Conservation (phyloP, 1,284 basidiomycete species). For the Uromyces viciae-fabae region DNA sequence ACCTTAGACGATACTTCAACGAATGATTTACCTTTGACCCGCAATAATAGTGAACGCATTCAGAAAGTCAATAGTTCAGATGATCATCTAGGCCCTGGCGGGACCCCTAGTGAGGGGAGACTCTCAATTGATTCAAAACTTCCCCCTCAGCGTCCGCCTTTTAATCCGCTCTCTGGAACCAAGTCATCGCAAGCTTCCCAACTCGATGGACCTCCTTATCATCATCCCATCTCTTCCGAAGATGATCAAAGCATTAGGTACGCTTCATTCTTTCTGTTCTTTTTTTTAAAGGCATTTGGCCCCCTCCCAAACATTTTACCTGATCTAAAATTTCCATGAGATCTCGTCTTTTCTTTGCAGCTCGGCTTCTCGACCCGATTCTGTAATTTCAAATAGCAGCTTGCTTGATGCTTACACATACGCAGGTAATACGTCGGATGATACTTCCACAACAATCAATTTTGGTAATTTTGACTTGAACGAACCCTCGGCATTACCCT, state of each 20-base stretch:
- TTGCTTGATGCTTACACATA: conserved; percentile 32
- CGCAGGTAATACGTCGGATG: background rate
- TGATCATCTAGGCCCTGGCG: background rate
- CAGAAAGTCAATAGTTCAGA: background rate
- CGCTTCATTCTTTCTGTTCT: background rate
- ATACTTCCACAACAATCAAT: background rate
- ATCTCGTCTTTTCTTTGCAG: background rate
- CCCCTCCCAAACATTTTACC: background rate
- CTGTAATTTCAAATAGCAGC: conserved; percentile 28
- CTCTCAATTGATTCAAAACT: background rate
- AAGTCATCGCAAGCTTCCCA: background rate
- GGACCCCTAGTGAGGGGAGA: background rate
- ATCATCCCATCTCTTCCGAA: background rate
- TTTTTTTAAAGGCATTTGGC: background rate
- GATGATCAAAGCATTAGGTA: conserved; percentile 22
- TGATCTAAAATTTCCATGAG: background rate
- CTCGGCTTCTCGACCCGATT: conserved; percentile 14
- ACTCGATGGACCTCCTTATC: background rate
- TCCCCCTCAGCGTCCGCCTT: background rate
- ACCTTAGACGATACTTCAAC: conserved; percentile 49
- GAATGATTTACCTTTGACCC: conserved; percentile 17
- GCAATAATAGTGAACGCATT: background rate
- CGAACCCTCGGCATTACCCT: background rate
- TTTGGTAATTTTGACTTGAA: background rate
- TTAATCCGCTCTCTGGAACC: background rate